Percentiles rank a stretch among this genome's conserved stretches.
These are phyloP conservation scores for Ogataea hybrid DNA, from an alignment of 1,139 yeast species.

Conservation along the genomic window DNA sequence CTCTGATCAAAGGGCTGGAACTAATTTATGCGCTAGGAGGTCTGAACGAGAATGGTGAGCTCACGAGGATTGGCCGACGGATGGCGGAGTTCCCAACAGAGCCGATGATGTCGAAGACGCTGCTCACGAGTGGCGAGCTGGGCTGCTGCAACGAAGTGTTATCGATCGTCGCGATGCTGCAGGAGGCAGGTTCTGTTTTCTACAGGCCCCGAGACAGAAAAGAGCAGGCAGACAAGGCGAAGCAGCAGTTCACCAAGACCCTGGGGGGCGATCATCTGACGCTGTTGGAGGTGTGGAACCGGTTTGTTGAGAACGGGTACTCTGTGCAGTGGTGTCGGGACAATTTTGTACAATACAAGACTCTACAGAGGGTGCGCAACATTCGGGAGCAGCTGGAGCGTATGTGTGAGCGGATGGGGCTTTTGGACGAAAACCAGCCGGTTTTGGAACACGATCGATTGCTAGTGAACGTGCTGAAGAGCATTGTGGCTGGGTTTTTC, in stretches of 20 bases:
- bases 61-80: constrained; percentile 75
- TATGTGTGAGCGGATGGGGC: constrained; percentile 61
- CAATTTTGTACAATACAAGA: constrained; percentile 72
- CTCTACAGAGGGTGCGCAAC: constrained; percentile 67
- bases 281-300: constrained; percentile 68
- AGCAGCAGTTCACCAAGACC: constrained; percentile 49
- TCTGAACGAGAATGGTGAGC: constrained; percentile 69
- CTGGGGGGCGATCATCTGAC: constrained; percentile 78
- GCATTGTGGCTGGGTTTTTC: constrained; percentile 81
- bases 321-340: constrained; percentile 88
- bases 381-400: constrained; percentile 68
- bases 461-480: constrained; percentile 50
- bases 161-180: constrained; percentile 76
- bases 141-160: constrained; percentile 65
- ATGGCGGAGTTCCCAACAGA: constrained; percentile 95
- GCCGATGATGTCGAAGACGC: constrained; percentile 80
- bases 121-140: constrained; percentile 59
- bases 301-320: constrained; percentile 71
- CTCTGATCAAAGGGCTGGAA: constrained; percentile 76
- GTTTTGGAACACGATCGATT: constrained; percentile 25
- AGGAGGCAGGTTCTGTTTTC: constrained; percentile 74
- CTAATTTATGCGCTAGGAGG: constrained; percentile 86
- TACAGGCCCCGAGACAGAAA: constrained; percentile 70
- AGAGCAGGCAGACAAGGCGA: constrained; percentile 62
- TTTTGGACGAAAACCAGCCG: constrained; percentile 30